These are phyloP conservation scores for Microsporum ferrugineum DNA, from an alignment of 2,329 filamentous ascomycete species.

Conservation along the genomic window DNA sequence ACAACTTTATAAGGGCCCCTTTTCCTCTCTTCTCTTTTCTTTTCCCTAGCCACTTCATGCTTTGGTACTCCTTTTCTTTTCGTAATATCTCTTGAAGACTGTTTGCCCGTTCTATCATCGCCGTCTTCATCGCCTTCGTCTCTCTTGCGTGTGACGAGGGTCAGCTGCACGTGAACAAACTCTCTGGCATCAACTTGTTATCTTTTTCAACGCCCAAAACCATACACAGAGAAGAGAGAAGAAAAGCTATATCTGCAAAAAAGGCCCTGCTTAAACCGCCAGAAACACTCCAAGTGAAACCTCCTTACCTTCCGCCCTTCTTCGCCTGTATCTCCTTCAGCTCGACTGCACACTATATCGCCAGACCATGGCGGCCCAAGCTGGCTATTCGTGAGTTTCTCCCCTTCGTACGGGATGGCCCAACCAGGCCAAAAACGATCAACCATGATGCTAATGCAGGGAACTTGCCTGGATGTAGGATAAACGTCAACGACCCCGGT, in stretches of 20 bases:
- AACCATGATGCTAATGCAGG: not conserved
- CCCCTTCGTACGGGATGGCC: constrained; percentile 11
- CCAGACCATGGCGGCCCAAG: constrained; percentile 36
- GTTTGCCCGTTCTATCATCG: not conserved
- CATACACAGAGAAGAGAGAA: not conserved
- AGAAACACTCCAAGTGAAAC: not conserved
- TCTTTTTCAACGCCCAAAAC: not conserved
- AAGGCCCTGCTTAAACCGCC: not conserved
- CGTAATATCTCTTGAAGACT: too few relatives aligned
- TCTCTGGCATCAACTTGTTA: not conserved
- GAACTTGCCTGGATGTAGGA: constrained; percentile 36
- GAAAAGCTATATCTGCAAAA: not conserved
- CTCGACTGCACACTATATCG: constrained; percentile 13
- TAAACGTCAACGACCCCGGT: constrained; percentile 60
- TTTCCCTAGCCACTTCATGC: not conserved
- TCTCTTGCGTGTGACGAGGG: constrained; percentile 1
- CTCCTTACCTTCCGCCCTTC: not conserved
- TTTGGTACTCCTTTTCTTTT: not conserved
- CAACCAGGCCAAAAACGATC: not conserved
- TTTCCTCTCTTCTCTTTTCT: not conserved
- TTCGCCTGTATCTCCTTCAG: not conserved
- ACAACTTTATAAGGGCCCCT: not conserved
- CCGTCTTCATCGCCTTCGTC: not conserved
- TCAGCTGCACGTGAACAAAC: constrained; percentile 4
- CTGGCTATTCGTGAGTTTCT: constrained; percentile 35